Conservation (phyloP, 371 early-diverging fungal genomes). For the Circinella umbellata region DNA sequence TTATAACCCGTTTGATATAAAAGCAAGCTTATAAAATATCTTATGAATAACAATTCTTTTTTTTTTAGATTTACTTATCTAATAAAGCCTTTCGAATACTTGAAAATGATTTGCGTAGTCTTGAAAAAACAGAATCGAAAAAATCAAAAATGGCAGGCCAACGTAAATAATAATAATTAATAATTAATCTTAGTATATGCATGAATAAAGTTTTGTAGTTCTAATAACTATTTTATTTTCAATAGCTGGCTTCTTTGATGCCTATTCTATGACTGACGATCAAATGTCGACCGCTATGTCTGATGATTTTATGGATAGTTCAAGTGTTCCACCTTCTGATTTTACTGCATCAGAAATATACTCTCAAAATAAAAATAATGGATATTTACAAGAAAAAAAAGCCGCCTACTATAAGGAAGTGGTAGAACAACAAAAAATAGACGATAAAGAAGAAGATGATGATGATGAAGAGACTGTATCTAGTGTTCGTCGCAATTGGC, state of each 20-base stretch:
- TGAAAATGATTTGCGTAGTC: conserved; percentile 62
- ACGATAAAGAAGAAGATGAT: conserved; percentile 14
- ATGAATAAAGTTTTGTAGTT: too few relatives aligned
- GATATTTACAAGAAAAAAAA: conserved; percentile 8
- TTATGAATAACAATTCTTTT: background rate
- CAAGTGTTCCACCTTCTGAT: conserved; percentile 1
- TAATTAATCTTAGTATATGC: background rate
- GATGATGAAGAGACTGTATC: conserved; percentile 30
- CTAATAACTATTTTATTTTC: background rate
- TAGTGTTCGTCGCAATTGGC: conserved; percentile 74
- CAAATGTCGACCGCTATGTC: conserved; percentile 38
- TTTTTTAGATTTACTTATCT: conserved; percentile 64
- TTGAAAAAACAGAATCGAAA: conserved; percentile 49
- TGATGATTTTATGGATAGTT: conserved; percentile 27
- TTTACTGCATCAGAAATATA: conserved; percentile 4
- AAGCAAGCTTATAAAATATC: too few relatives aligned
- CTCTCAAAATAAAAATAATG: conserved; percentile 9
- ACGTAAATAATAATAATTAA: conserved; percentile 18
- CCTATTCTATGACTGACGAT: conserved; percentile 42
- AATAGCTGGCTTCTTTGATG: conserved; percentile 30
- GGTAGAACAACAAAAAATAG: conserved; percentile 14
- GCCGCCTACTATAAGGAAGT: conserved; percentile 21
- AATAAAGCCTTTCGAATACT: conserved; percentile 76
- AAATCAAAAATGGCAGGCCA: conserved; percentile 39
- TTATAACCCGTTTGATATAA: background rate